Base-by-base conservation (phyloP, 1,139 yeast genomes). In the Zygosaccharomyces pseudobailii region DNA sequence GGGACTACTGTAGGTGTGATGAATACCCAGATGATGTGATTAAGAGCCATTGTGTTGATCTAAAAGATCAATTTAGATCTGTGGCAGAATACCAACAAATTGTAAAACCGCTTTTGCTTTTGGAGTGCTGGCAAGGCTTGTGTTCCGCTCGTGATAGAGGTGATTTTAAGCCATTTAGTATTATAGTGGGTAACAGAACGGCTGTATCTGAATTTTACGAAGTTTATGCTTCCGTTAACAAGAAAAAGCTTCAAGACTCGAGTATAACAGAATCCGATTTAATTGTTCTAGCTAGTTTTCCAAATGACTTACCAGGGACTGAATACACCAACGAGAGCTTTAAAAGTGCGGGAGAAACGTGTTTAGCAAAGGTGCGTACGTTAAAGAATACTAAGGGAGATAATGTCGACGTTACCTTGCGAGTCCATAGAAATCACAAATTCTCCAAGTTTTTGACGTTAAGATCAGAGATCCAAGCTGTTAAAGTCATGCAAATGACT, bases 91-190 rank as follows among this genome's bases (percentile, higher is more conserved):
- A 94, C 61, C 76, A 76, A 42, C 70, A 72, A 32, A 73, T 78
- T 0, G 84, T 87, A 61, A 88, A 83, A 56, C 97, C 98, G 0
- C 71, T 94, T 40, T 70, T 94, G 40, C 71, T 90, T 68, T 70
- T 90, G 39, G 98, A 94, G 70, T 87, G 96, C 54, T 94, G 97
- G 97, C 96, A 90, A 61, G 87, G 89, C 0, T 78, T 94, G 31
- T 84, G 81, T 53, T 75, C 87, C 3, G 80, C 92, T 0, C 82
- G 85, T 55, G 79, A 78, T 45, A 79, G 87, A 21, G 75, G 76
- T 2, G 79, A 78, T 25, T 82, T 80, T 50, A 67, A 62, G 6
- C 90, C 96, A 0, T 84, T 92, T 62, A 77, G 78, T 35, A 61
- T 90, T 6, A 70, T 78, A 5, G 71, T 89, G 34, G 97, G 96